Evolutionary conservation across 768 basidiomycete genomes (phyloP).

Genomic region (Termitomyces sp.): DNA sequence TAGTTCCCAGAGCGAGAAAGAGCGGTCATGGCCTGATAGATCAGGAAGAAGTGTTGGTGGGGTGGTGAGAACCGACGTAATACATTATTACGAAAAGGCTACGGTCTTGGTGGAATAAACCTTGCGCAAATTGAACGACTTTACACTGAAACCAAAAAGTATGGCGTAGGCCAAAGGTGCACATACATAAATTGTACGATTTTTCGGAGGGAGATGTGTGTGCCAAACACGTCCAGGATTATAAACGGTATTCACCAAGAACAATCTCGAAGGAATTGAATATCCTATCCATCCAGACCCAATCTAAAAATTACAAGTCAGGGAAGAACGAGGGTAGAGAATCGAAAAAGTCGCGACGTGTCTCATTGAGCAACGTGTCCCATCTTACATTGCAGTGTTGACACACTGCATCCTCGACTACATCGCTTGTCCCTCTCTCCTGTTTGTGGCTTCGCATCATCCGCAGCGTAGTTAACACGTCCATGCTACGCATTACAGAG

Average conservation of each 20-base stretch:
- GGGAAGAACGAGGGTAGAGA: constrained; percentile 18
- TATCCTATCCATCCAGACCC: neutral
- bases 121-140: neutral
- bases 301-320: constrained; percentile 13
- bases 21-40: no score
- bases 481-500: constrained; percentile 16
- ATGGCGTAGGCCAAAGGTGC: neutral
- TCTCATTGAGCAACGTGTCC: constrained; percentile 17
- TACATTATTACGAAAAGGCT: neutral
- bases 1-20: neutral
- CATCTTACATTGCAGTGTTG: constrained; percentile 18
- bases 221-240: neutral
- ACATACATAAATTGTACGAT: neutral
- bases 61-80: neutral
- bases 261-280: neutral
- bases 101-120: neutral
- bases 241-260: neutral
- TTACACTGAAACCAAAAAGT: neutral
- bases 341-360: constrained; percentile 18
- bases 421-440: constrained; percentile 16
- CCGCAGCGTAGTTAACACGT: constrained; percentile 16
- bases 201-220: neutral
- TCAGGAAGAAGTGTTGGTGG: neutral
- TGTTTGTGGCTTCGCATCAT: constrained; percentile 18
- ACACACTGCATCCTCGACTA: constrained; percentile 18